Base-by-base conservation (phyloP, 306 rosid species). In the Myrica gale region DNA sequence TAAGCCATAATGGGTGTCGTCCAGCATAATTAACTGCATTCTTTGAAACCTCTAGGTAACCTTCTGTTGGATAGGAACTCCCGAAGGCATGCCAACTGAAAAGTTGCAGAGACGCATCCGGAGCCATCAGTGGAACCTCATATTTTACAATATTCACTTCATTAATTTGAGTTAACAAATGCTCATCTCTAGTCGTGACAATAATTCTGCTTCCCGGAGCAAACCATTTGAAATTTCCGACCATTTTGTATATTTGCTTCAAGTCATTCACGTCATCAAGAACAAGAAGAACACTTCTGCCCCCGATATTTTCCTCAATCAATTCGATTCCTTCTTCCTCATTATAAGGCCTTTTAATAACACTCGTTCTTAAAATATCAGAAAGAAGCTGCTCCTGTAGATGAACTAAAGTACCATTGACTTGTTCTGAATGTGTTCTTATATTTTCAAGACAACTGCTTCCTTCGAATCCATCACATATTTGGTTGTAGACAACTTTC, bases 1-100 rank as follows among this genome's bases (percentile, higher is more conserved):
- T 73, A 67, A 87, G 84, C 9, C 86, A 88, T 2, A 87, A 8
- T 4, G 88, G 90, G 0, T 84, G 7, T 8, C 88, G 86, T 16
- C 80, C 76, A 61, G 80, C 79, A 17, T 82, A 87, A 45, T 57
- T 1, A 37, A 72, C 56, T 0, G 80, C 80, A 0, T 5, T 5
- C 54, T 44, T 74, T 10, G 88, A 66, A 2, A 82, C 77, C 0
- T 50, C 37, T 21, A 0, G 1, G 48, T 68, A 83, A 6, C 16
- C 73, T 57, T 78, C 50, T 0, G 0, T 8, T 4, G 83, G 87
- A 9, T 42, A 71, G 1, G 12, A 11, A 11, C 50, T 42, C 3
- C 62, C 37, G 39, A 75, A 86, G 1, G 88, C 71, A 46, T 87
- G 81, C 88, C 88, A 71, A 57, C 72, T 83, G 1, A 83, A 67